Base-by-base conservation (phyloP, 225 moss, liverwort and hornwort species). In the Physcomitrium patens region DNA sequence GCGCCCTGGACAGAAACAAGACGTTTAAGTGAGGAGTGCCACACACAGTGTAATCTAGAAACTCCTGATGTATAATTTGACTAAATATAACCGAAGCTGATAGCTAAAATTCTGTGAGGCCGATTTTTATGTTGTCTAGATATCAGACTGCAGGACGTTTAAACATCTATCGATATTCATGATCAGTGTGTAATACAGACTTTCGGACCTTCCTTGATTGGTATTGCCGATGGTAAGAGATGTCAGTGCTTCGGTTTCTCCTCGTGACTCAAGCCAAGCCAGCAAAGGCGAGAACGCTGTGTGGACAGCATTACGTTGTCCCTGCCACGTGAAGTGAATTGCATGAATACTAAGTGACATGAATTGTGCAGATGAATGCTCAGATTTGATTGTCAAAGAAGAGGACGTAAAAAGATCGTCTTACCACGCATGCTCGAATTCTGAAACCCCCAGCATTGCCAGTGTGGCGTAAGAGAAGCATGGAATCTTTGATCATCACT, bases 241-340 rank as follows among this genome's bases (percentile, higher is more conserved):
- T 16, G 82, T 66, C 66, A 77, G 80, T 0, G 63, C 83, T 51
- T 69, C 77, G 9, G 55, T 58, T 83, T 83, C 83, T 46, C 86
- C 83, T 52, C 77, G 83, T 66, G 74, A 70, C 59, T 86, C 80
- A 26, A 86, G 68, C 86, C 86, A 83, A 23, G 80, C 71, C 26
- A 86, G 48, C n/a, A 86, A 79, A 12, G 83, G 44, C 26, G 86
- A 68, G 26, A 83, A 75, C 60, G 80, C 77, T 9, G 78, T 9
- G 10, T 42, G 51, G 22, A 9, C 63, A 13, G 12, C 77, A 37
- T 37, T 37, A 27, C 75, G 44, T 42, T 65, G 73, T 78, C 72
- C 80, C 80, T 83, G 72, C 26, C 63, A 58, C 10, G 47, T 54
- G 46, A 48, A 69, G 48, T 7, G 47, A 67, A 58, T 41, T 0